phyloP scores from a whole-genome alignment of 163 green algal species.

The Scenedesmus sp. region DNA sequence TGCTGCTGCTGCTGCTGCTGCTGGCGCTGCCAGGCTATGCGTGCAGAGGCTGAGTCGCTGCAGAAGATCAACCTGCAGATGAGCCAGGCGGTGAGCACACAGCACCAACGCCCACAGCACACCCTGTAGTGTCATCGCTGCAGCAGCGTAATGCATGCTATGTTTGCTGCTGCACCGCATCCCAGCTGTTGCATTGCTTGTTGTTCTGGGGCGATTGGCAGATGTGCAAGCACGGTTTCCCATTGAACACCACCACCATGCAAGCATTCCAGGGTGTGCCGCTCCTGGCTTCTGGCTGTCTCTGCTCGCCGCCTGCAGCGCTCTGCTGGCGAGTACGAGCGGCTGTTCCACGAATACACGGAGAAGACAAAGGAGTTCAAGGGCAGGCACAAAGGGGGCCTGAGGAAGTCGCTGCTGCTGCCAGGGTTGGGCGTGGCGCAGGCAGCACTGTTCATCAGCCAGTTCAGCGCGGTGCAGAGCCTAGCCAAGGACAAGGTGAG shows the following conservation, averaged over 20 bases:
- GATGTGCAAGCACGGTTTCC: too few relatives aligned
- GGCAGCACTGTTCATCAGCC: slow-evolving; percentile 64
- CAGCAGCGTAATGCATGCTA: neutral
- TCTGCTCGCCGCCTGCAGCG: neutral
- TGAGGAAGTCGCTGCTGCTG: slow-evolving; percentile 42
- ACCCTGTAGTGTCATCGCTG: too few relatives aligned
- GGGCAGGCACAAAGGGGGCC: neutral
- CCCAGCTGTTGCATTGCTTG: too few relatives aligned
- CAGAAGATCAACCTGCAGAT: slow-evolving; percentile 36
- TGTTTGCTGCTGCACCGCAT: too few relatives aligned
- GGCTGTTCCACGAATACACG: neutral
- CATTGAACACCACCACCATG: too few relatives aligned
- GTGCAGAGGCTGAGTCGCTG: neutral
- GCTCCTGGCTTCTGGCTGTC: too few relatives aligned
- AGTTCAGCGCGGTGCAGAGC: slow-evolving; percentile 65
- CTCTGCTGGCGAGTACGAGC: slow-evolving; percentile 36
- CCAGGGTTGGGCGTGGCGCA: slow-evolving; percentile 59
- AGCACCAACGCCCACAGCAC: neutral
- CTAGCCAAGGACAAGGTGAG: slow-evolving; percentile 65
- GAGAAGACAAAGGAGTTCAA: neutral
- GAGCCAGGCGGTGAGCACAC: slow-evolving; percentile 60
- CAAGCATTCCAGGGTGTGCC: too few relatives aligned
- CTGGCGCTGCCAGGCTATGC: neutral
- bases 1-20: neutral
- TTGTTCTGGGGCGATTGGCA: too few relatives aligned